Percentiles rank a stretch among this genome's conserved stretches.
Evolutionary conservation across 2,329 filamentous ascomycete genomes (phyloP).

Genomic region (Lasiodiplodia theobromae): DNA sequence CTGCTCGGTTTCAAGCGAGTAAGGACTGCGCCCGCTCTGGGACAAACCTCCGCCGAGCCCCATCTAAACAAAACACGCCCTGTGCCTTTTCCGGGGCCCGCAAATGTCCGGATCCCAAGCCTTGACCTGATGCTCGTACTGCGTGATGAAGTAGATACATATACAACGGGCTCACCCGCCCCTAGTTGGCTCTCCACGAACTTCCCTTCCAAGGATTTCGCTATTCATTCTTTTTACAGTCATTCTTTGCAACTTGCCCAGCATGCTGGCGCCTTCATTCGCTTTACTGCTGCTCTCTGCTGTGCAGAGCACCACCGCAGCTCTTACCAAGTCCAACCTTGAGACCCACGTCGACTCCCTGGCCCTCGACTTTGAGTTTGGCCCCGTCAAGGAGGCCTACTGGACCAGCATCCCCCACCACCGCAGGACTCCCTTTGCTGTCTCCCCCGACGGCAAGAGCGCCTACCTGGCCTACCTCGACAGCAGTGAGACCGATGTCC

Average conservation of each 20-base stretch:
- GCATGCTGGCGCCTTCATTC: constrained; percentile 41
- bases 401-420: constrained; percentile 69
- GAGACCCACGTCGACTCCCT: constrained; percentile 53
- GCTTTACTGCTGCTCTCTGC: constrained; percentile 44
- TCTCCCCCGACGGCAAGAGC: constrained; percentile 65
- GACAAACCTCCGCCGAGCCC: constrained; percentile 22
- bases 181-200: not conserved
- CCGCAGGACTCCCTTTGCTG: constrained; percentile 67
- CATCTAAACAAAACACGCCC: constrained; percentile 28
- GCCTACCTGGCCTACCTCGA: constrained; percentile 69
- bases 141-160: constrained; percentile 4
- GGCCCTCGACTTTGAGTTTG: constrained; percentile 60
- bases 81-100: constrained; percentile 7
- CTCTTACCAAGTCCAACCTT: constrained; percentile 51
- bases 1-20: constrained; percentile 27
- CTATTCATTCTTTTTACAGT: constrained; percentile 27
- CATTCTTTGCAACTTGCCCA: constrained; percentile 38
- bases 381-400: constrained; percentile 66
- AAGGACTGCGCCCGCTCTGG: not conserved
- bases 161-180: not conserved
- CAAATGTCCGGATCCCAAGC: constrained; percentile 15
- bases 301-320: constrained; percentile 42
- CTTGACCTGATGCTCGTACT: constrained; percentile 19
- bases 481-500: constrained; percentile 61
- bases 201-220: not conserved